Conservation (phyloP, 2,329 filamentous ascomycete genomes). For the Ascocoryne sarcoides region DNA sequence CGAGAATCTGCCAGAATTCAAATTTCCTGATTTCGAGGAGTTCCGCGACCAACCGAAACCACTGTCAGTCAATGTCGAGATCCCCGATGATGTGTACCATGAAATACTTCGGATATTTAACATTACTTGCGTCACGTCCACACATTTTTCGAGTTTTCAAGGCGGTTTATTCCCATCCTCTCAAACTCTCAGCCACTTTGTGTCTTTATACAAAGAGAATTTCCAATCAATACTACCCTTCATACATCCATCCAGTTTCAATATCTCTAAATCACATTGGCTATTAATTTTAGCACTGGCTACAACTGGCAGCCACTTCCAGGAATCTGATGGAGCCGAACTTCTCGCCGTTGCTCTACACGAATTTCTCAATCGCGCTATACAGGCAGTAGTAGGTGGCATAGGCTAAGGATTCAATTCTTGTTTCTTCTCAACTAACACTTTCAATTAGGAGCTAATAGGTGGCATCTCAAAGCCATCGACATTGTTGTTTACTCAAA, state of each 20-base stretch:
- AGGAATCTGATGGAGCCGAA: slow-evolving; percentile 22
- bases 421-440: no score
- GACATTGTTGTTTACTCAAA: slow-evolving; percentile 16
- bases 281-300: slow-evolving; percentile 32
- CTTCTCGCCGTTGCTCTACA: slow-evolving; percentile 30
- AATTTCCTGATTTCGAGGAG: slow-evolving; percentile 11
- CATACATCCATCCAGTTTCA: slow-evolving; percentile 31
- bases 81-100: slow-evolving; percentile 13
- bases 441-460: slow-evolving; percentile 8
- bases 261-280: slow-evolving; percentile 32
- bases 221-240: slow-evolving; percentile 35
- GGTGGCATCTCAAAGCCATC: slow-evolving; percentile 6
- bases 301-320: slow-evolving; percentile 33
- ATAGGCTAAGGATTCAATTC: no score
- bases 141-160: slow-evolving; percentile 10
- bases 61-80: neutral
- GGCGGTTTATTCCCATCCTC: slow-evolving; percentile 12
- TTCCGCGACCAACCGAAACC: neutral
- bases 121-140: slow-evolving; percentile 14
- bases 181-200: slow-evolving; percentile 18
- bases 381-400: slow-evolving; percentile 29
- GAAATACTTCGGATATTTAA: slow-evolving; percentile 14
- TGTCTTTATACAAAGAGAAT: slow-evolving; percentile 31
- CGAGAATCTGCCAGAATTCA: slow-evolving; percentile 1
- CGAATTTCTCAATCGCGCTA: slow-evolving; percentile 33